Percentiles rank a stretch among this genome's conserved stretches.
Evolutionary conservation across 2,329 filamentous ascomycete genomes (phyloP).

Genomic region (Exophiala lecanii-corni): DNA sequence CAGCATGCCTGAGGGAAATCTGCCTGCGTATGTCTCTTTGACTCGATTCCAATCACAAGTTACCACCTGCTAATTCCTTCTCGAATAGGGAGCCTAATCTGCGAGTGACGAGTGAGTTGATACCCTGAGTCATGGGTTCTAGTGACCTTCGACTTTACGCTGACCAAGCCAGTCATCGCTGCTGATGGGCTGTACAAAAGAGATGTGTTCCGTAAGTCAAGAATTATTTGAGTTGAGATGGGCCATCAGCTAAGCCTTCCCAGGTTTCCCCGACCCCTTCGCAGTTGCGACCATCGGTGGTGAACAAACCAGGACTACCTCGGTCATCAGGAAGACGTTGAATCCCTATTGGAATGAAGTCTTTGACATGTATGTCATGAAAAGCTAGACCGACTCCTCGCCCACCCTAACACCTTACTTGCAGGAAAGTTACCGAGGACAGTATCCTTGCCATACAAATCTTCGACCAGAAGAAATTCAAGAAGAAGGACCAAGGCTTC

Average conservation of each 20-base stretch:
- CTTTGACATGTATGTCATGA: slow-evolving; percentile 85
- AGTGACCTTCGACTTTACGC: slow-evolving; percentile 17
- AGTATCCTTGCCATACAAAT: slow-evolving; percentile 97
- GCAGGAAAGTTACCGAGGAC: slow-evolving; percentile 83
- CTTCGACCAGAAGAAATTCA: slow-evolving; percentile 99
- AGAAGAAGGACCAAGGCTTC: slow-evolving; percentile 99
- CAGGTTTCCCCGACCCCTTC: slow-evolving; percentile 96
- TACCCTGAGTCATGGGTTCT: slow-evolving; percentile 21
- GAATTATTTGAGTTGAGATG: no score
- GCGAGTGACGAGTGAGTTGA: slow-evolving; percentile 75
- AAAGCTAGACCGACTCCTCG: not conserved
- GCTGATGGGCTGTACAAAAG: slow-evolving; percentile 98
- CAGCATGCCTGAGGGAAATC: slow-evolving; percentile 53
- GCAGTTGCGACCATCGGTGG: slow-evolving; percentile 95
- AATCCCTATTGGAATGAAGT: slow-evolving; percentile 99
- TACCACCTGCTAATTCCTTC: slow-evolving; percentile 13
- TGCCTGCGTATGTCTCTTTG: slow-evolving; percentile 53
- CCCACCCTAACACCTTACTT: slow-evolving; percentile 6
- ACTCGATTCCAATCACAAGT: slow-evolving; percentile 13
- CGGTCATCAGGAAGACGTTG: slow-evolving; percentile 92
- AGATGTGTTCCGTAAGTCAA: slow-evolving; percentile 97
- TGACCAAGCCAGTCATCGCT: slow-evolving; percentile 71
- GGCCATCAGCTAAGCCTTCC: no score
- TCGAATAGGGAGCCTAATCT: slow-evolving; percentile 70
- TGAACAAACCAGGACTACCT: slow-evolving; percentile 97